phyloP scores from a whole-genome alignment of 2,329 filamentous ascomycete species.

The Penicillium sp. region DNA sequence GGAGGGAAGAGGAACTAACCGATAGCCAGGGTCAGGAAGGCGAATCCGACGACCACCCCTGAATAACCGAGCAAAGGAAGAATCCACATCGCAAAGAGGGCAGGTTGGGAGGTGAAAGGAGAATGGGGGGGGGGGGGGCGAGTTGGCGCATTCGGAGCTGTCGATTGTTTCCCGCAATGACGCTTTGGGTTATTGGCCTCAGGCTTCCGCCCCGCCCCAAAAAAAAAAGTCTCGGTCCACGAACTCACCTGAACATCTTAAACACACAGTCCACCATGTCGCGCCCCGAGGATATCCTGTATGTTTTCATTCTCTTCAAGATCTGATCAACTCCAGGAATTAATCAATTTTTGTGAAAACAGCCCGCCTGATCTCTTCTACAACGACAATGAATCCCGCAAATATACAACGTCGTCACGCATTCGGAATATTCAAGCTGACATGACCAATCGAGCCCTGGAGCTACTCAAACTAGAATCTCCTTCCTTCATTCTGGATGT shows the following conservation, averaged over 20 bases:
- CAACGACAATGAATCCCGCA: constrained; percentile 89
- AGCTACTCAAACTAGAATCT: constrained; percentile 75
- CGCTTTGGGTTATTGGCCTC: constrained; percentile 7
- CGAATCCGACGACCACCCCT: constrained; percentile 83
- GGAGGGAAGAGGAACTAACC: constrained; percentile 50
- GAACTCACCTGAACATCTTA: neutral
- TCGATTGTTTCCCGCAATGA: constrained; percentile 1
- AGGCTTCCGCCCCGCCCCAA: constrained; percentile 17
- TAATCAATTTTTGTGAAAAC: constrained; percentile 23
- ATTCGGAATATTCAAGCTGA: constrained; percentile 92
- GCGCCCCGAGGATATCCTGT: constrained; percentile 93
- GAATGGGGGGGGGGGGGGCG: constrained; percentile 1
- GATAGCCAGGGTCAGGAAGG: constrained; percentile 91
- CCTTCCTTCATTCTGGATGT: constrained; percentile 91
- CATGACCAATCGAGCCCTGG: constrained; percentile 91
- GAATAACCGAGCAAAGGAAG: constrained; percentile 86
- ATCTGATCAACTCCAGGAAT: constrained; percentile 26
- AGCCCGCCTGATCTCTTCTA: constrained; percentile 97
- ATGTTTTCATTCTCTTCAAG: constrained; percentile 33
- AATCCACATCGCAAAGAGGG: constrained; percentile 74
- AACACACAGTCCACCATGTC: constrained; percentile 66
- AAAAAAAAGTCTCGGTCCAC: constrained; percentile 6
- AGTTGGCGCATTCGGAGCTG: neutral
- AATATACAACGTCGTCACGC: constrained; percentile 94
- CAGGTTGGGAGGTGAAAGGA: neutral